These are phyloP conservation scores for Usnea hakonensis DNA, from an alignment of 495 filamentous ascomycete species.

Conservation along the genomic window DNA sequence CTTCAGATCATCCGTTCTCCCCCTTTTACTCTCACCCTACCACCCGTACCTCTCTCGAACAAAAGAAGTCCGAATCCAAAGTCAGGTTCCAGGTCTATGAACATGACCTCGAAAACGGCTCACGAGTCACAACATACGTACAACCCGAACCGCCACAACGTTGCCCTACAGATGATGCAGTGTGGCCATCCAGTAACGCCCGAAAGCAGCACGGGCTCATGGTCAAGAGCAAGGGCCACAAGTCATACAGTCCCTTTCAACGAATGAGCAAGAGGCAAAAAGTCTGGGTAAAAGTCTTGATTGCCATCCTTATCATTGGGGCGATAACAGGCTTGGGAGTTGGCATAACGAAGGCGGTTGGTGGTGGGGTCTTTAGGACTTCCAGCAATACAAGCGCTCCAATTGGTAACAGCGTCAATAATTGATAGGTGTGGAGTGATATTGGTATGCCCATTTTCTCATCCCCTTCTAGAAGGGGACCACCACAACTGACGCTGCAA, in stretches of 20 bases:
- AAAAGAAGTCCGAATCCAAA: conserved; percentile 19
- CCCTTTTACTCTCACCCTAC: conserved; percentile 22
- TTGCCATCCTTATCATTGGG: conserved; percentile 51
- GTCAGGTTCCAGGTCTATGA: conserved; percentile 15
- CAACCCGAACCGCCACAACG: background rate
- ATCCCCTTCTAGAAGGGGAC: background rate
- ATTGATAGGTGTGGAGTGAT: background rate
- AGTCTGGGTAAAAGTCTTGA: conserved; percentile 43
- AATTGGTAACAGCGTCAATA: conserved; percentile 14
- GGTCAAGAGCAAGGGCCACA: background rate
- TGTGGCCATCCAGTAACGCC: conserved; percentile 7
- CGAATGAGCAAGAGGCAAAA: conserved; percentile 44
- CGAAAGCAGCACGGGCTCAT: conserved; percentile 9
- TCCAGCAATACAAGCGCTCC: conserved; percentile 26
- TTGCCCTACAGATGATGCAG: conserved; percentile 8
- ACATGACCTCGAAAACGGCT: conserved; percentile 14
- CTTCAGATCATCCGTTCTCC: conserved; percentile 19
- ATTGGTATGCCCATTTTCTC: background rate
- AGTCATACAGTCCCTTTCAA: conserved; percentile 36
- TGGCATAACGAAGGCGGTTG: conserved; percentile 54
- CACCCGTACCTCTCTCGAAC: conserved; percentile 24
- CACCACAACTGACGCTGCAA: background rate
- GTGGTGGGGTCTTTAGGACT: conserved; percentile 48
- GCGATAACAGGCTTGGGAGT: conserved; percentile 54
- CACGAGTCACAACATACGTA: conserved; percentile 4